phyloP scores from a whole-genome alignment of 169 alveolate species.

The Eimeria tenella region DNA sequence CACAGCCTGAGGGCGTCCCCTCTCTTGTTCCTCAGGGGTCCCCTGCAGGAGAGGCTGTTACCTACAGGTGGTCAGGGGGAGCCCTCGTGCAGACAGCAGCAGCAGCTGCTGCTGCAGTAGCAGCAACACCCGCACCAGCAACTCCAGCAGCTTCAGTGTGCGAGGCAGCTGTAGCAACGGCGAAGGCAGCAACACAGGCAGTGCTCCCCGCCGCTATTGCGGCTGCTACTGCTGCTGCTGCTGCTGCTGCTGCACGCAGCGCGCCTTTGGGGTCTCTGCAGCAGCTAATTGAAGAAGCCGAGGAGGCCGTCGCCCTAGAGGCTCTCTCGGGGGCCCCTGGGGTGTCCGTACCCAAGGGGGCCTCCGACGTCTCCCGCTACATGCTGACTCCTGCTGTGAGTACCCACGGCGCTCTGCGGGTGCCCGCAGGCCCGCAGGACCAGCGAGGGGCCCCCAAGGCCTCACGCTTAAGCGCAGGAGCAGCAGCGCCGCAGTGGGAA shows the following conservation, averaged over 20 bases:
- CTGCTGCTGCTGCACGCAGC: not conserved
- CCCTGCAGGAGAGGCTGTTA: not conserved
- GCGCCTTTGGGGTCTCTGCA: not conserved
- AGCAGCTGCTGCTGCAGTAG: not conserved
- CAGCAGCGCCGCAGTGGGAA: not conserved
- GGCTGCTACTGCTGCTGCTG: constrained; percentile 4
- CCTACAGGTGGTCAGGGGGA: not conserved
- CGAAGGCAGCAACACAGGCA: constrained; percentile 1
- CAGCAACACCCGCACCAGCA: not conserved
- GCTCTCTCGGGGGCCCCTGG: not conserved
- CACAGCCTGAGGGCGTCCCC: too few relatives aligned
- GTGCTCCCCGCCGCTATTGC: not conserved
- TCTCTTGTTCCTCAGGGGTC: too few relatives aligned
- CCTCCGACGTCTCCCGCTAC: not conserved
- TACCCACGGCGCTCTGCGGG: too few relatives aligned
- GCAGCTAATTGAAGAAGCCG: constrained; percentile 16
- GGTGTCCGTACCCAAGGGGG: not conserved
- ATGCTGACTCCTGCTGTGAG: too few relatives aligned
- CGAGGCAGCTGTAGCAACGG: not conserved
- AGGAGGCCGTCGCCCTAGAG: not conserved
- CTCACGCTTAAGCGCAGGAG: not conserved
- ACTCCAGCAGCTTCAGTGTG: not conserved
- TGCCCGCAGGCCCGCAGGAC: not conserved
- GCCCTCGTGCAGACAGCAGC: not conserved
- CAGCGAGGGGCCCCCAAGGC: not conserved